Conservation (phyloP, 257 asterid species). For the Solanum tarijense region DNA sequence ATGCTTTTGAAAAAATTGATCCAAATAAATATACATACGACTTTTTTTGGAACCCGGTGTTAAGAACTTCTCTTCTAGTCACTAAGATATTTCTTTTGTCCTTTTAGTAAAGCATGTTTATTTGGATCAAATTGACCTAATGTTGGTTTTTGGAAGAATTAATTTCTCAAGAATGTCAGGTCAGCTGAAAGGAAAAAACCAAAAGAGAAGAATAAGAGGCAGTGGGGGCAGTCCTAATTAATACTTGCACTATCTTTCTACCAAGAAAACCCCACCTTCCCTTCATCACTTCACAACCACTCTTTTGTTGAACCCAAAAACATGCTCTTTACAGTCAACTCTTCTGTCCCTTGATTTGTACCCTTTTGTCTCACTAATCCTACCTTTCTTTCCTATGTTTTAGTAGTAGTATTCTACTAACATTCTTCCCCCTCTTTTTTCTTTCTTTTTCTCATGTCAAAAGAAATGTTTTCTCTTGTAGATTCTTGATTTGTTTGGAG, state of each 20-base stretch:
- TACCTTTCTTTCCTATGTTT: neutral
- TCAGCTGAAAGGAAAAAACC: neutral
- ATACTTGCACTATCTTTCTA: neutral
- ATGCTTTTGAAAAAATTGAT: neutral
- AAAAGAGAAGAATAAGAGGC: neutral
- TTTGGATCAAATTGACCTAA: neutral
- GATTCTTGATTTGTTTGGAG: neutral
- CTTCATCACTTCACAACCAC: neutral
- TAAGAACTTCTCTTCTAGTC: neutral
- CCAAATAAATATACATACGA: neutral
- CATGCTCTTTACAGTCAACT: neutral
- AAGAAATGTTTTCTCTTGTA: neutral
- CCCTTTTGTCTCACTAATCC: neutral
- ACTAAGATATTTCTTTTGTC: neutral
- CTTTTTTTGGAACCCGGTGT: neutral
- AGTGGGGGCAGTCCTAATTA: neutral
- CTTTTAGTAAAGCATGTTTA: neutral
- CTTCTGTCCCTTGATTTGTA: neutral
- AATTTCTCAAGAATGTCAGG: neutral
- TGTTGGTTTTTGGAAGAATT: neutral
- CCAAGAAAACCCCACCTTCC: neutral
- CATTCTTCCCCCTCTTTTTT: neutral
- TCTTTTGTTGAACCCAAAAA: neutral
- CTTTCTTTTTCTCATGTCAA: neutral
- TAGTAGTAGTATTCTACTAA: neutral